Percentiles rank a stretch among this genome's conserved stretches.
These are phyloP conservation scores for Colletotrichum chrysophilum DNA, from an alignment of 2,329 filamentous ascomycete species.

Conservation along the genomic window DNA sequence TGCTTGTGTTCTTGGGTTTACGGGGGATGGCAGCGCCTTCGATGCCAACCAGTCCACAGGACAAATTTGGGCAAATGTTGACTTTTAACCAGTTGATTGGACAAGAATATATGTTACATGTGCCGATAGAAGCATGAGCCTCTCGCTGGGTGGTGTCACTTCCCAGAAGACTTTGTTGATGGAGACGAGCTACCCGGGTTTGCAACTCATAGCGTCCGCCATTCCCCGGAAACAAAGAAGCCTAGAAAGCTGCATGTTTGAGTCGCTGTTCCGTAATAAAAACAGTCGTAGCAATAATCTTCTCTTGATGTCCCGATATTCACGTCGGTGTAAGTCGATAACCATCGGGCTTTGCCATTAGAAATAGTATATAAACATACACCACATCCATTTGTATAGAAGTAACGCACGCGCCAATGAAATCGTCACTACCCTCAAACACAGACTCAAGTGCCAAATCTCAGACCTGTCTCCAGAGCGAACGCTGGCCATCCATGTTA, in stretches of 20 bases:
- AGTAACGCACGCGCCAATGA: neutral
- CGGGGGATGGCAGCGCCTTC: no score
- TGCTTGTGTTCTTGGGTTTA: neutral
- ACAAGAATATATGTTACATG: fast-evolving
- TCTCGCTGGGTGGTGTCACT: fast-evolving
- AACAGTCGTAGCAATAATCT: neutral
- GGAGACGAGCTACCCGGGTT: fast-evolving
- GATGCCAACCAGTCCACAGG: no score
- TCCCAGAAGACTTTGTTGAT: neutral
- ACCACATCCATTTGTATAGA: neutral
- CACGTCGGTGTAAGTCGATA: neutral
- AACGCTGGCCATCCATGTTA: neutral
- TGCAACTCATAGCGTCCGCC: neutral
- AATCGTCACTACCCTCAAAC: no score
- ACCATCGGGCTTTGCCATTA: neutral
- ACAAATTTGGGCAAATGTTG: no score
- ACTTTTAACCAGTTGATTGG: neutral
- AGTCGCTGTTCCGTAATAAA: neutral
- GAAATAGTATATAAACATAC: neutral
- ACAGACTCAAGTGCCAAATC: neutral
- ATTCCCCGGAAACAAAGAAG: neutral
- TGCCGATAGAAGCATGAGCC: neutral
- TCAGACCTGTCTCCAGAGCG: neutral
- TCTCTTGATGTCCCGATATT: neutral
- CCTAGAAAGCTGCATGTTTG: neutral